Conservation (phyloP, 495 filamentous ascomycete genomes). For the Tuber indicum region DNA sequence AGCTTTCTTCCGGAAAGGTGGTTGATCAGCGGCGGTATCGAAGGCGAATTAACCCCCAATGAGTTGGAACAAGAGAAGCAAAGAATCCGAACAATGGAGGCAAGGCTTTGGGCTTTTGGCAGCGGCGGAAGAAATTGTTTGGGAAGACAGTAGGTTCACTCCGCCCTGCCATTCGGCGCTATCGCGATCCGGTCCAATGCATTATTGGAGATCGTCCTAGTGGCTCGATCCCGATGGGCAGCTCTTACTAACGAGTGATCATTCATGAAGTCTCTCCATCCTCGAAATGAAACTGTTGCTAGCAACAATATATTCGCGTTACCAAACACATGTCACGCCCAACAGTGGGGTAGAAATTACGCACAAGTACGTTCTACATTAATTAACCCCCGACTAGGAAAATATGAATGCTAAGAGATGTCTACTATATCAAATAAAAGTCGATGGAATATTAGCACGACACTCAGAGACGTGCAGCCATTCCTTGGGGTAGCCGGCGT, state of each 20-base stretch:
- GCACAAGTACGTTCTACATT: slow-evolving; percentile 5
- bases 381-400: background rate
- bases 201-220: background rate
- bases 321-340: slow-evolving; percentile 6
- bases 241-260: slow-evolving; percentile 4
- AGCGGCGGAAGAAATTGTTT: slow-evolving; percentile 14
- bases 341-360: background rate
- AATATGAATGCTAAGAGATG: background rate
- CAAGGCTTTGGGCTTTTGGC: slow-evolving; percentile 22
- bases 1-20: slow-evolving; percentile 37
- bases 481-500: slow-evolving; percentile 7
- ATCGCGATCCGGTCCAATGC: no score
- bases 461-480: slow-evolving; percentile 13
- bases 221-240: no score
- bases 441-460: slow-evolving; percentile 6
- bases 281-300: slow-evolving; percentile 28
- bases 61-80: slow-evolving; percentile 9
- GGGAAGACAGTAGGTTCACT: slow-evolving; percentile 39
- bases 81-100: slow-evolving; percentile 38
- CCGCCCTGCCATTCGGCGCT: slow-evolving; percentile 16
- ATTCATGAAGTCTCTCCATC: slow-evolving; percentile 18
- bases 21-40: slow-evolving; percentile 25
- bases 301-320: slow-evolving; percentile 19
- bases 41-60: background rate
- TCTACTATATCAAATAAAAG: slow-evolving; percentile 1